Base-by-base conservation (phyloP, 2,329 filamentous ascomycete species). In the Colletotrichum abscissum region DNA sequence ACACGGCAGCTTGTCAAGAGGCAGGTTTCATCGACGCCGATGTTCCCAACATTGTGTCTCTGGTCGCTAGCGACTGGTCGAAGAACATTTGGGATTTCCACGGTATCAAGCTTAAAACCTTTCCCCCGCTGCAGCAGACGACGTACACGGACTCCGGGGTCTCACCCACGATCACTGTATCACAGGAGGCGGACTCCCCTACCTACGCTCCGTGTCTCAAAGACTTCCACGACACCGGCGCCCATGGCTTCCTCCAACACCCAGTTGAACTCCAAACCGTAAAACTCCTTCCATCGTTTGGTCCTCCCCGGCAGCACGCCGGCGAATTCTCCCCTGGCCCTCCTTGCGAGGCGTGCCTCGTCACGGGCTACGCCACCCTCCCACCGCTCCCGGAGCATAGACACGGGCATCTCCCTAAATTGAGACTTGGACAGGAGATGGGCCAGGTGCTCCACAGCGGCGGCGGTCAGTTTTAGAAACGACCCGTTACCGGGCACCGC, bases 201-300 rank as follows among this genome's bases (percentile, higher is more conserved):
- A 1, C 93, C 93, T n/a, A 95, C 92, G 77, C 90, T 93, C 16
- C 91, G 87, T 14, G 93, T 95, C 78, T 94, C 90, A 80, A 95
- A 95, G 16, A 94, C 83, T 81, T 95, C 93, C 4, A 95, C 88
- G 19, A 92, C 78, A 1, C 93, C 93, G 33, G 91, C 86, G 0
- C 93, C 93, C 28, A 94, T 86, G 56, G 92, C 93, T 80, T 95
- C 92, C 54, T 89, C 91, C 55, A 95, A 79, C 19, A 93, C 86
- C 92, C 92, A 95, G 72, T 92, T 88, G 81, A 94, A 95, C 56
- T 88, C 83, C 73, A 94, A 81, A 0, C 93, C 93, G 78, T 90
- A 89, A 75, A 94, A 93, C 35, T 89, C 87, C 79, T 88, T 92
- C 93, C 93, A 95, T 79, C 91, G 92, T 79, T 87, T 89, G 19